These are phyloP conservation scores for Lathyrus sativus DNA, from an alignment of 306 rosid genomes.

Conservation along the genomic window DNA sequence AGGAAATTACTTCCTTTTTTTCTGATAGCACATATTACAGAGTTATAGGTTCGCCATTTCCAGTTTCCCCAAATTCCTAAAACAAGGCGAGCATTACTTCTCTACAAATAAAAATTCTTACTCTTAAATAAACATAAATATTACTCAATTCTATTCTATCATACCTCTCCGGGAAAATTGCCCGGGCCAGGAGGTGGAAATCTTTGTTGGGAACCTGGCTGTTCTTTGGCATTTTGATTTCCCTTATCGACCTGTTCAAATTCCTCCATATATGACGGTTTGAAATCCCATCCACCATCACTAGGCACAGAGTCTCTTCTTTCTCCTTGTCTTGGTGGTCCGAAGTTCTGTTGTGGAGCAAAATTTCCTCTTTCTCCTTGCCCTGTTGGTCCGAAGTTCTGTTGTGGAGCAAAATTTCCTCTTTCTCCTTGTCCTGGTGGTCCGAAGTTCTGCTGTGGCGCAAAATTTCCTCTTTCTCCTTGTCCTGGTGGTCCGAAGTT, in stretches of 20 bases:
- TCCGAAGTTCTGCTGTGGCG: slow-evolving; percentile 48
- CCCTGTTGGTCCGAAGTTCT: slow-evolving; percentile 48
- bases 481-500: slow-evolving; percentile 53
- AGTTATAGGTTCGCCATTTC: neutral
- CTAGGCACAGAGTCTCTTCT: slow-evolving; percentile 49
- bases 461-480: slow-evolving; percentile 50
- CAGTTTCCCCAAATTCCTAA: neutral
- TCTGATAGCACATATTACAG: slow-evolving; percentile 7
- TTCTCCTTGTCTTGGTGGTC: slow-evolving; percentile 53
- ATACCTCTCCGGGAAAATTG: slow-evolving; percentile 43
- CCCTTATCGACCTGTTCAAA: slow-evolving; percentile 44
- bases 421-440: slow-evolving; percentile 39
- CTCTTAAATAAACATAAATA: neutral
- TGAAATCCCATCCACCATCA: slow-evolving; percentile 43
- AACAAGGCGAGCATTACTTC: slow-evolving; percentile 1
- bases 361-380: slow-evolving; percentile 40
- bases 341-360: slow-evolving; percentile 47
- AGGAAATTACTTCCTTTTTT: neutral
- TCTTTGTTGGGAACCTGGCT: slow-evolving; percentile 51
- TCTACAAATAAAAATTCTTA: neutral
- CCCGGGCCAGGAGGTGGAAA: slow-evolving; percentile 58
- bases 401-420: slow-evolving; percentile 36
- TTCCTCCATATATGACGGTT: slow-evolving; percentile 60
- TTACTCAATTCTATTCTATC: neutral
- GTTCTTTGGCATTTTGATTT: slow-evolving; percentile 39